These are phyloP conservation scores for Hemisphaericaspora subhashii DNA, from an alignment of 1,139 yeast species.

Conservation along the genomic window DNA sequence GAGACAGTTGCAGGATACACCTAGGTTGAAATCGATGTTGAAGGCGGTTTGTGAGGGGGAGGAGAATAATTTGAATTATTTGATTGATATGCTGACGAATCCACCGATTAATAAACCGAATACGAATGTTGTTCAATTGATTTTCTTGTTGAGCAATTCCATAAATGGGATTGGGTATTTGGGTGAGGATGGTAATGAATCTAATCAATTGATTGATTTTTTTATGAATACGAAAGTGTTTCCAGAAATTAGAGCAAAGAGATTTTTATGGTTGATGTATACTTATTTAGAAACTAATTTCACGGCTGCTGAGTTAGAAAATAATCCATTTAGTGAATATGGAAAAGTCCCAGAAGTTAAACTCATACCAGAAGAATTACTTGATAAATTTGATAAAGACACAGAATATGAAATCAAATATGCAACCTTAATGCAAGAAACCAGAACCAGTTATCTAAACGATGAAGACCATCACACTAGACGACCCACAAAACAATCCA, in stretches of 20 bases:
- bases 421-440: conserved; percentile 66
- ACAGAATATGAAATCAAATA: conserved; percentile 68
- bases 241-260: conserved; percentile 65
- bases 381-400: conserved; percentile 60
- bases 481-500: background rate
- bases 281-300: conserved; percentile 75
- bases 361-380: conserved; percentile 37
- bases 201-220: conserved; percentile 57
- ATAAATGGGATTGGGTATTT: conserved; percentile 31
- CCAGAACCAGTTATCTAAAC: conserved; percentile 58
- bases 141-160: conserved; percentile 71
- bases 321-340: conserved; percentile 63
- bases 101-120: conserved; percentile 41
- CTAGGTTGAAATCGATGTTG: conserved; percentile 82
- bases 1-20: conserved; percentile 91
- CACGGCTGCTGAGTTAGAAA: conserved; percentile 48
- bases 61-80: conserved; percentile 34
- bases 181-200: conserved; percentile 15
- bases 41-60: conserved; percentile 70
- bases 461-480: conserved; percentile 34
- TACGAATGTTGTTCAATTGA: conserved; percentile 63
- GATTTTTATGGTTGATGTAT: conserved; percentile 83
- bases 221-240: conserved; percentile 53
- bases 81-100: conserved; percentile 47
- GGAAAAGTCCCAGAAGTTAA: conserved; percentile 50